These are phyloP conservation scores for Apiospora sp. DNA, from an alignment of 2,329 filamentous ascomycete species.

Conservation along the genomic window DNA sequence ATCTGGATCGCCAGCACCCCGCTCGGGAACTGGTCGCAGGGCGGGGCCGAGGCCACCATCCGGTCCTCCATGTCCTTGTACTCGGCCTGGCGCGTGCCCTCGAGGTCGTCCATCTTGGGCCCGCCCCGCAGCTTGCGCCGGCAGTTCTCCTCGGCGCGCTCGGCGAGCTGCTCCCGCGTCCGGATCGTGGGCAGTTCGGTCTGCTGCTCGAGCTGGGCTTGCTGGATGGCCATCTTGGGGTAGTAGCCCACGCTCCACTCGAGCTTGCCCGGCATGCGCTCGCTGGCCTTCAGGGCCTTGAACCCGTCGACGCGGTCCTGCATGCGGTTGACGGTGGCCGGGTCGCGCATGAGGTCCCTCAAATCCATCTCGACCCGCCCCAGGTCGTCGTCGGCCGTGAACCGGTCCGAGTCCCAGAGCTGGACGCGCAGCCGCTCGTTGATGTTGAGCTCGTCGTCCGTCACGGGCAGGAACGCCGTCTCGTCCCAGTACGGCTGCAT, in stretches of 20 bases:
- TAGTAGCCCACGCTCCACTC: conserved; percentile 24
- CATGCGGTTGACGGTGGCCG: conserved; percentile 21
- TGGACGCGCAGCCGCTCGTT: conserved; percentile 23
- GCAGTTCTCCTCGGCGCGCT: conserved; percentile 21
- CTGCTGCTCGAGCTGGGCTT: not conserved
- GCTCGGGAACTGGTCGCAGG: not conserved
- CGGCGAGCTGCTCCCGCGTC: not conserved
- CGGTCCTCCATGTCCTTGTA: conserved; percentile 23
- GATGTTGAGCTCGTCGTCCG: conserved; percentile 24
- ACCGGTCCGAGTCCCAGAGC: conserved; percentile 24
- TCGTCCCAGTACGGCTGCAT: conserved; percentile 24
- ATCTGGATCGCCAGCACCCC: conserved; percentile 22
- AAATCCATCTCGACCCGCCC: conserved; percentile 24
- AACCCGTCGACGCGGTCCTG: conserved; percentile 24
- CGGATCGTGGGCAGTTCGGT: conserved; percentile 17
- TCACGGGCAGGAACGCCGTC: conserved; percentile 19
- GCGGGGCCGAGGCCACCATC: conserved; percentile 23
- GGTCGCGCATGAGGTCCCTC: not conserved
- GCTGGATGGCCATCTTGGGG: conserved; percentile 23
- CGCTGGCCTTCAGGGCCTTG: conserved; percentile 16
- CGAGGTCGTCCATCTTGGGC: conserved; percentile 20
- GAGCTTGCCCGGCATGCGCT: conserved; percentile 21
- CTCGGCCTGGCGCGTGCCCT: conserved; percentile 7
- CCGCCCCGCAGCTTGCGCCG: conserved; percentile 24
- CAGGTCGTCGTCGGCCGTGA: conserved; percentile 25